Conservation (phyloP, 768 basidiomycete species). For the Tricholoma furcatifolium region DNA sequence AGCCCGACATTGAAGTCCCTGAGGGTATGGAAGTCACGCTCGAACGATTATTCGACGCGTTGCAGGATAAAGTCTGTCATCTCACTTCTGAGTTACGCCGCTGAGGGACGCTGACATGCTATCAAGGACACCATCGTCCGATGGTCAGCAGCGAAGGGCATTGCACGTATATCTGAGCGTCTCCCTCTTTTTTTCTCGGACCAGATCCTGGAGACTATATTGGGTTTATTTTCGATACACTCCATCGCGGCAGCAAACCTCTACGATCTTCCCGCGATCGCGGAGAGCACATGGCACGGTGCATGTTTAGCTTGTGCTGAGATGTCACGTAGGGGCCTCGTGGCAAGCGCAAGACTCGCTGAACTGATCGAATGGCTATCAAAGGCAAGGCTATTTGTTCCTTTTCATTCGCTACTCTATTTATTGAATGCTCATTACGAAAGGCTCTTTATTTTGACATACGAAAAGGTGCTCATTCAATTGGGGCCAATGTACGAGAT, state of each 20-base stretch:
- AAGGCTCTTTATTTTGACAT: constrained; percentile 93
- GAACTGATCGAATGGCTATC: constrained; percentile 76
- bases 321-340: constrained; percentile 79
- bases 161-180: constrained; percentile 81
- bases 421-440: neutral
- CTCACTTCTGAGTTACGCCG: neutral
- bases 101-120: neutral
- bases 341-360: constrained; percentile 54
- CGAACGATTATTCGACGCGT: constrained; percentile 64
- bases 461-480: constrained; percentile 87
- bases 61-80: constrained; percentile 76
- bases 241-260: constrained; percentile 59
- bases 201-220: constrained; percentile 81
- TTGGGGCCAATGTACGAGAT: constrained; percentile 93
- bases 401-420: neutral
- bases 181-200: constrained; percentile 72
- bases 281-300: constrained; percentile 94
- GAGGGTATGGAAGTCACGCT: constrained; percentile 75
- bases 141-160: constrained; percentile 91
- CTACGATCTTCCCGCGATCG: constrained; percentile 71
- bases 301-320: constrained; percentile 91
- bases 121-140: constrained; percentile 89
- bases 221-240: constrained; percentile 77
- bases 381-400: constrained; percentile 50
- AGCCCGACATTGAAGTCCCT: constrained; percentile 64